Base-by-base conservation (phyloP, 2,329 filamentous ascomycete genomes). In the Xylariaceae sp. region DNA sequence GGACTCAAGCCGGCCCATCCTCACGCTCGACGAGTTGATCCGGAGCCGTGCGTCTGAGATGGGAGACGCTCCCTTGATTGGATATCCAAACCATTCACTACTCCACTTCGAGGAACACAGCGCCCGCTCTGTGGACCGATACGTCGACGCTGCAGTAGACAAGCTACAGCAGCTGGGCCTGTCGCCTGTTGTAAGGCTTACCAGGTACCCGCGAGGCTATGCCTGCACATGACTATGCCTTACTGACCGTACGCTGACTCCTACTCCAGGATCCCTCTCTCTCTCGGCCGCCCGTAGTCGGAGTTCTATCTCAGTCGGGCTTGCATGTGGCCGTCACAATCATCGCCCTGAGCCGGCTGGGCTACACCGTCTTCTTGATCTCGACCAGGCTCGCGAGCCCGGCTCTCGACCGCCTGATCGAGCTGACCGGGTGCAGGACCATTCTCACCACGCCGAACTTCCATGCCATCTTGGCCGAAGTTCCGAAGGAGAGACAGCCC, bases 361-460 rank as follows among this genome's bases (percentile, higher is more conserved):
- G 76, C n/a, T 78, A 75, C 48, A 73, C 74, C 2, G 69, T 75
- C 3, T 72, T 79, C 61, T 72, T 75, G 53, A 66, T 79, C 26
- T 79, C 76, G 1, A 74, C 72, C 7, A 72, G 77, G 8, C 64
- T 79, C 4, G 71, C 75, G 1, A 60, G 71, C 0, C 67, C 71
- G 1, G 76, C 76, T 7, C 75, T 73, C 34, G 65, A 74, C 4
- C 72, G 70, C 4, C 64, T 79, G 4, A 65, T 78, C 0, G 67
- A 74, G 19, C 65, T 66, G 2, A 73, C 74, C 2, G 62, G 71
- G 9, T 70, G 67, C 14, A 52, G 56, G 24, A 69, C 65, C 0
- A 68, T 78, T 8, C 53, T 78, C 29, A 61, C 50, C 12, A 58
- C 55, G 4, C 31, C 45, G n/a, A 44, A 55, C 9, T 55, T 61